Evolutionary conservation across 371 early-diverging fungal genomes (phyloP), one percentile per base, ranked within the genome.

Genomic region (Actinomortierella ambigua): DNA sequence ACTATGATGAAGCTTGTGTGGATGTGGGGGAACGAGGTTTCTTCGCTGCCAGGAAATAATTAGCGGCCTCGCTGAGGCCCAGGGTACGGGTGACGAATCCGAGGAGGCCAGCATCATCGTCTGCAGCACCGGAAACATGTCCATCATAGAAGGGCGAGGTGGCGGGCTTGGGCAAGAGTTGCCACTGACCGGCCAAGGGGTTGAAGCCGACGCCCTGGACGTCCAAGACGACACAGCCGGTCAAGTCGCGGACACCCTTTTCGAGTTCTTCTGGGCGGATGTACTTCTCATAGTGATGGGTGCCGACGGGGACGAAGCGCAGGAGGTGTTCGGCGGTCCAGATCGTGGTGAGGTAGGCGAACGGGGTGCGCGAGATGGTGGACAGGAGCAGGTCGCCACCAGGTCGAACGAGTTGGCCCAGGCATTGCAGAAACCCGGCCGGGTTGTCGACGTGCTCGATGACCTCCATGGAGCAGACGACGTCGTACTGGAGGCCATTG

Each of bases 361-460:
- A 50, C 0, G 87, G 83, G 2, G 97, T 95, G 3, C 96, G 90
- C 59, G 92, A 93, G 76, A 98, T 97, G 48, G 97, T 98, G 0
- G 96, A 96, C 29, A 95, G 55, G 41, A 98, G 86, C 24, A 96
- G 29, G 22, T 86, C 65, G 0, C 93, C 97, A 2, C 83, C 84
- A 2, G 94, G 91, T 68, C 88, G 77, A 17, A 86, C 69, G 29
- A 96, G 77, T 11, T 82, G 63, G 18, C 83, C 77, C 47, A 93
- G 87, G 0, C 88, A 82, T 27, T 77, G 64, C 15, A 95, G 77
- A 69, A 98, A 97, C 13, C 73, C 76, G 4, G 76, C 61, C 0
- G 94, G 92, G 53, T 94, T 84, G 13, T 80, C 80, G 17, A 98
- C 97, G 62, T 97, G 97, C 79, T 98, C 98, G 57, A 97, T 88